Conservation (phyloP, 2,329 filamentous ascomycete genomes). For the Cladosporium sp. region DNA sequence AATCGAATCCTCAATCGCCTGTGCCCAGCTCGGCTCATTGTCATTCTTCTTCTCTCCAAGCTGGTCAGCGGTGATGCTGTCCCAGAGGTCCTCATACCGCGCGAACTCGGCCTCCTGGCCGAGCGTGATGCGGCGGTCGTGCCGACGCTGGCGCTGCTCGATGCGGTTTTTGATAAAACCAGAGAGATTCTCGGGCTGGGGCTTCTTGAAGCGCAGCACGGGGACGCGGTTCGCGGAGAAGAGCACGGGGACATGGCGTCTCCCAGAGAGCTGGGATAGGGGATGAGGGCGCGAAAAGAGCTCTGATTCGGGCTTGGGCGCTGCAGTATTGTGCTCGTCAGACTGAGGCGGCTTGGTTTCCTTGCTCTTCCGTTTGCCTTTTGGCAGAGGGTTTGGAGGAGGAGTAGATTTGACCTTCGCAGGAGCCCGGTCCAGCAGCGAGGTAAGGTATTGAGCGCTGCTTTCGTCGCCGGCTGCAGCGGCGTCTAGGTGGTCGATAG, state of each 20-base stretch:
- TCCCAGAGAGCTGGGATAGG: conserved; percentile 38
- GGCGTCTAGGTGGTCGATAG: conserved; percentile 39
- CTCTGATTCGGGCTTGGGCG: neutral
- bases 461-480: conserved; percentile 29
- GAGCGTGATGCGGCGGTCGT: conserved; percentile 35
- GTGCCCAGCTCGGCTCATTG: conserved; percentile 26
- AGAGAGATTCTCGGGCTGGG: conserved; percentile 56
- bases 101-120: conserved; percentile 37
- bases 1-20: conserved; percentile 36
- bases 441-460: conserved; percentile 23
- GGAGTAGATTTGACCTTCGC: conserved; percentile 17
- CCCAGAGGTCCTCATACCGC: conserved; percentile 45
- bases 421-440: conserved; percentile 24
- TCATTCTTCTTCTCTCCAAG: conserved; percentile 12
- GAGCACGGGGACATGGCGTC: conserved; percentile 54
- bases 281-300: conserved; percentile 25
- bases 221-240: conserved; percentile 50
- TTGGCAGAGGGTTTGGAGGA: neutral
- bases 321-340: neutral
- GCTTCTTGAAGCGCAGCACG: conserved; percentile 61
- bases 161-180: conserved; percentile 51
- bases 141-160: conserved; percentile 37
- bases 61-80: conserved; percentile 30
- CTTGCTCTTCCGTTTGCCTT: conserved; percentile 12
- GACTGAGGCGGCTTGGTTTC: neutral